These are phyloP conservation scores for Medicago truncatula DNA, from an alignment of 306 rosid species.

Conservation along the genomic window DNA sequence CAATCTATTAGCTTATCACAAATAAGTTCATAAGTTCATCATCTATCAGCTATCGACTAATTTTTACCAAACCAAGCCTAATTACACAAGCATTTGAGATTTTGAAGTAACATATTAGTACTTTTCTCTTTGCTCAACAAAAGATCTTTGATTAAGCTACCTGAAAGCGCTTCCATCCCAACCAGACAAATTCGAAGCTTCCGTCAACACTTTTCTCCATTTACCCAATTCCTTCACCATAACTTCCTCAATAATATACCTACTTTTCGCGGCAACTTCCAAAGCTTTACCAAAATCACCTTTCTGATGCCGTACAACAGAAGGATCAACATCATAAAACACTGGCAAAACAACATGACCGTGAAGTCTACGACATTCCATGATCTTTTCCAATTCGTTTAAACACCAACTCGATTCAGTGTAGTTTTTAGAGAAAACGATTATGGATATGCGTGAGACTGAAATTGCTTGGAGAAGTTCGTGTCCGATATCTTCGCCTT, in stretches of 20 bases:
- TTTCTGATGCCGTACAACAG: conserved; percentile 9
- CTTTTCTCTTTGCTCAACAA: background rate
- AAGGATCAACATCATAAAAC: conserved; percentile 16
- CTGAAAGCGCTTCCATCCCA: background rate
- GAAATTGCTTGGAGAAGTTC: background rate
- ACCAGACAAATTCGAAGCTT: background rate
- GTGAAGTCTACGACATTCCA: background rate
- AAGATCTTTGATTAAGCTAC: background rate
- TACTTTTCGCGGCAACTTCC: conserved; percentile 4
- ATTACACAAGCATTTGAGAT: background rate
- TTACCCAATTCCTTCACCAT: background rate
- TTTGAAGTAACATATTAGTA: background rate
- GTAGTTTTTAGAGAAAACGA: conserved; percentile 21
- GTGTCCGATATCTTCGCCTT: background rate
- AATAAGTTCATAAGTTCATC: too few relatives aligned
- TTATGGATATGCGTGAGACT: background rate
- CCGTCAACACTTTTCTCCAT: background rate
- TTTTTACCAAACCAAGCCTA: background rate
- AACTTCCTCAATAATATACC: background rate
- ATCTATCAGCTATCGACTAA: too few relatives aligned
- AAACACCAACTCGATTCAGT: conserved; percentile 36
- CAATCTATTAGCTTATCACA: too few relatives aligned
- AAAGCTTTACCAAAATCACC: conserved; percentile 18
- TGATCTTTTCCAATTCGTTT: background rate
- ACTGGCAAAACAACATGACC: conserved; percentile 13